Percentiles rank a stretch among this genome's conserved stretches.
These are phyloP conservation scores for Tulasnella sp. DNA, from an alignment of 768 basidiomycete species.

Conservation along the genomic window DNA sequence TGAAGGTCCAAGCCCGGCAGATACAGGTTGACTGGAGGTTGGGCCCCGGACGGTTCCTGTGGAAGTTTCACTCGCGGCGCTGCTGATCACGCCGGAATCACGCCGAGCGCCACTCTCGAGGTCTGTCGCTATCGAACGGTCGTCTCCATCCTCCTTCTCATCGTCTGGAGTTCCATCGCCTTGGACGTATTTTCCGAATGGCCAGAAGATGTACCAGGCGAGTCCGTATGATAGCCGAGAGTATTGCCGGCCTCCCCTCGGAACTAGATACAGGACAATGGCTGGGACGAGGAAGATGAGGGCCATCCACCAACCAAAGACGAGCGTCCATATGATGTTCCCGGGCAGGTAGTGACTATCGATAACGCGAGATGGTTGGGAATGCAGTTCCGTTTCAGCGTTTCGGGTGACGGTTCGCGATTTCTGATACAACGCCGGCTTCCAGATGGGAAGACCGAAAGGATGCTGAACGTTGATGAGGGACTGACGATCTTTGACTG, in stretches of 20 bases:
- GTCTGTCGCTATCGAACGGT: conserved; percentile 36
- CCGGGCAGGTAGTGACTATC: conserved; percentile 90
- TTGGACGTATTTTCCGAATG: conserved; percentile 98
- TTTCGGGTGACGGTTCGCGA: conserved; percentile 92
- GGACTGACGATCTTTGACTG: conserved; percentile 91
- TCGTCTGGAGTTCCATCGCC: conserved; percentile 49
- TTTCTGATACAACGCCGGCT: conserved; percentile 98
- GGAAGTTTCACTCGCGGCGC: conserved; percentile 29
- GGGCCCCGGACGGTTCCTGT: conserved; percentile 27
- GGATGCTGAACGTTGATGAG: conserved; percentile 99
- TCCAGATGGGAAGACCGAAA: conserved; percentile 99
- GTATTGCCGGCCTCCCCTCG: conserved; percentile 79
- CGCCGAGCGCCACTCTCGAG: conserved; percentile 31
- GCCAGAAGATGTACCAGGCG: conserved; percentile 96
- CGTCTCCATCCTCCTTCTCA: conserved; percentile 35
- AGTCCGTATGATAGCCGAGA: conserved; percentile 83
- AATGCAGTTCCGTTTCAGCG: conserved; percentile 91
- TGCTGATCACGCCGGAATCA: conserved; percentile 35
- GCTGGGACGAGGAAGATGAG: conserved; percentile 64
- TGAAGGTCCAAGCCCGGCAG: conserved; percentile 29
- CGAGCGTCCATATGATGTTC: conserved; percentile 85
- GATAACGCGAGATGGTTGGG: conserved; percentile 85
- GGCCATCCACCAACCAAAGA: conserved; percentile 94
- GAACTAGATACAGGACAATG: conserved; percentile 62
- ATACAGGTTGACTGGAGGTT: conserved; percentile 36